Base-by-base conservation (phyloP, 805 yeast species). In the Helenozyma rhizophorensis region DNA sequence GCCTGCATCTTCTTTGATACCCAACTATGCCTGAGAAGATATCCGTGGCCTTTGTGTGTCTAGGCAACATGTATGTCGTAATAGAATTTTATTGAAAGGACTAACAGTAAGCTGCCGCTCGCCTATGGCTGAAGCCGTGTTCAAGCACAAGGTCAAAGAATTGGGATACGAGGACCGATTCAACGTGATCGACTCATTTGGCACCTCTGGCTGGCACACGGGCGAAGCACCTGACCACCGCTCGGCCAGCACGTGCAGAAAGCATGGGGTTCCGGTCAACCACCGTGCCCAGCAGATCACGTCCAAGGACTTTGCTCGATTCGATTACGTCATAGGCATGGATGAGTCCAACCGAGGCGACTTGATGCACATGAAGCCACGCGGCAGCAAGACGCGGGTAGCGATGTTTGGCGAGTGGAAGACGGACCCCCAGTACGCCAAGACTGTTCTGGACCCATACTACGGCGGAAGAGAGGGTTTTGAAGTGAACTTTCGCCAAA, bases 71-170 rank as follows among this genome's bases (percentile, higher is more conserved):
- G 81, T 78, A 65, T 45, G 83, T 68, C 18, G n/a, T 6, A 11
- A 12, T 13, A 14, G 4, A 13, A n/a, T 9, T 5, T 13, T 6
- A 11, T 13, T 18, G 14, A 7, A 21, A 6, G 9, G 39, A 45
- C 54, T 54, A 55, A 53, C 57, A 15, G 4, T 11, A 23, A 79
- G 84, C 14, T 88, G 97, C 53, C 89, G 97, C 30, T 87, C 96
- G 2, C 97, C 97, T 10, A 90, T 89, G 97, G 97, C 97, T 0
- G 97, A 90, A 53, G 96, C 96, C 0, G 85, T 88, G 1, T 87
- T 89, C 60, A 68, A 66, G 29, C 77, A 84, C 37, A 63, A 65
- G 11, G 94, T 85, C 8, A 56, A 74, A 26, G 54, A 74, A 27
- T 56, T 60, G 14, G 80, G 80, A 0, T 56, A 65, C 31, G 18